phyloP scores from a whole-genome alignment of 2,329 filamentous ascomycete species.

The Exophiala spinifera region DNA sequence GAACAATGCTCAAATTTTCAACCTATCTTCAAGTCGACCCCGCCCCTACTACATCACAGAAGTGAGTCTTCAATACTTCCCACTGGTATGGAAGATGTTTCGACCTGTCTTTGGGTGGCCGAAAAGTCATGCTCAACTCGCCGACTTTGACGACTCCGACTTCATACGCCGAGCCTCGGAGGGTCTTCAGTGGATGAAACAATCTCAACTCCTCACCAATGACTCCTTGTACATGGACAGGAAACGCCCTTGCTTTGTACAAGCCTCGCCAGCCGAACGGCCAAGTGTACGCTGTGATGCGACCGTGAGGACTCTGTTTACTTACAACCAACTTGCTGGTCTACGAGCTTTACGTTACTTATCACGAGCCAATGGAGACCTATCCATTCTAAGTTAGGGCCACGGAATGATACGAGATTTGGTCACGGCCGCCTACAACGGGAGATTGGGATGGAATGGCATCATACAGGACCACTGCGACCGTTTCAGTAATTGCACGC shows the following conservation, averaged over 20 bases:
- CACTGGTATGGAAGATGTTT: background rate
- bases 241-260: background rate
- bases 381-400: background rate
- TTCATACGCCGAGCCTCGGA: background rate
- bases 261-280: background rate
- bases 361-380: background rate
- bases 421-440: background rate
- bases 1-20: constrained; percentile 1
- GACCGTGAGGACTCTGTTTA: background rate
- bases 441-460: background rate
- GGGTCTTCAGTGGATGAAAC: background rate
- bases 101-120: background rate
- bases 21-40: background rate
- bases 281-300: background rate
- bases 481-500: background rate
- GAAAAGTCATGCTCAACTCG: background rate
- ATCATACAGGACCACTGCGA: constrained; percentile 2
- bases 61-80: background rate
- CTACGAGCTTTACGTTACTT: constrained; percentile 1
- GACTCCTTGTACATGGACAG: constrained; percentile 5
- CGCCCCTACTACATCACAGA: background rate
- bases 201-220: background rate
- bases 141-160: background rate
- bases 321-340: constrained; percentile 5
- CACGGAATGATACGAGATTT: constrained; percentile 1